phyloP scores from a whole-genome alignment of 1,139 yeast genomes.

The Taphrina confusa region DNA sequence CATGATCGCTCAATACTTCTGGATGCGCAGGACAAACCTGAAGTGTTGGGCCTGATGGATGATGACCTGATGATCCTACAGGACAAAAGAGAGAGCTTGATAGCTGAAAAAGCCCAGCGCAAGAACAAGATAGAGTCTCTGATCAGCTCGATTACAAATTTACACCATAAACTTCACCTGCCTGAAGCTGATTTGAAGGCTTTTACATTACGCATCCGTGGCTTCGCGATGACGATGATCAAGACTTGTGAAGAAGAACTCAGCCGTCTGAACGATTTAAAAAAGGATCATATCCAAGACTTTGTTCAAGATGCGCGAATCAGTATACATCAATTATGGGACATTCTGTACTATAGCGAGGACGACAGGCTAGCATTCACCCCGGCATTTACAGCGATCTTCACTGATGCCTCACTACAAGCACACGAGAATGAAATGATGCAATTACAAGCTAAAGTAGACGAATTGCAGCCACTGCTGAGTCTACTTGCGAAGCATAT shows the following conservation, averaged over 20 bases:
- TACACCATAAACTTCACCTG: slow-evolving; percentile 45
- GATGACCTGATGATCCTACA: slow-evolving; percentile 42
- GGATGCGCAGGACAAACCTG: slow-evolving; percentile 41
- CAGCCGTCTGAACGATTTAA: slow-evolving; percentile 58
- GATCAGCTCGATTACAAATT: slow-evolving; percentile 38
- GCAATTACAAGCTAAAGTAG: slow-evolving; percentile 55
- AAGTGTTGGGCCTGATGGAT: slow-evolving; percentile 43
- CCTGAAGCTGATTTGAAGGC: slow-evolving; percentile 39
- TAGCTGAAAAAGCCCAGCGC: slow-evolving; percentile 40
- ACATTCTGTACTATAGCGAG: slow-evolving; percentile 58
- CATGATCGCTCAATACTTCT: slow-evolving; percentile 20
- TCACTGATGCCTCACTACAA: slow-evolving; percentile 57
- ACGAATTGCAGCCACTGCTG: slow-evolving; percentile 59
- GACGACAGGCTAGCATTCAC: slow-evolving; percentile 50
- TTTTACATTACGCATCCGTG: slow-evolving; percentile 45
- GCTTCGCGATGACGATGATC: slow-evolving; percentile 46
- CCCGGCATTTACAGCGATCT: slow-evolving; percentile 49
- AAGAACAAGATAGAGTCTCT: slow-evolving; percentile 38
- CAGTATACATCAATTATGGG: slow-evolving; percentile 65
- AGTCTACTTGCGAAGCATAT: slow-evolving; percentile 57
- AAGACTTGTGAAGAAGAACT: slow-evolving; percentile 56
- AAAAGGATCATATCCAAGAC: slow-evolving; percentile 64
- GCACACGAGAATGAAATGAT: slow-evolving; percentile 66
- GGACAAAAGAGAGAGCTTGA: slow-evolving; percentile 36
- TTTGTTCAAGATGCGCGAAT: slow-evolving; percentile 64